A percentile compares a stretch with the other conserved stretches of the same genome.
Conservation (phyloP, 2,329 filamentous ascomycete genomes). For the Colletotrichum liriopes region DNA sequence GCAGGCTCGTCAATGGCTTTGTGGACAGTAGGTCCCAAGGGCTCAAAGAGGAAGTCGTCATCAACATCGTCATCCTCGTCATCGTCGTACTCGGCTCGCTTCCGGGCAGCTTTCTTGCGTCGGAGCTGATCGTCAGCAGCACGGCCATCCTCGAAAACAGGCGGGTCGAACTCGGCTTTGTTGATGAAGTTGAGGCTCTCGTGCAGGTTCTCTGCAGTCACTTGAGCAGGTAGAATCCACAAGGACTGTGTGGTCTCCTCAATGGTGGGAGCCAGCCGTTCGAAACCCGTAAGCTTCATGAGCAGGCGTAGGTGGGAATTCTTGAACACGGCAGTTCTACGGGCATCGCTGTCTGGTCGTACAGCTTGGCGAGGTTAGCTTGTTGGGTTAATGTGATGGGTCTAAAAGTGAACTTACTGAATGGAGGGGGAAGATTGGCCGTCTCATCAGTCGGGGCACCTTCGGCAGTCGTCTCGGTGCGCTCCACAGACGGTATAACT, state of each 20-base stretch:
- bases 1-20: constrained; percentile 64
- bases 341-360: constrained; percentile 75
- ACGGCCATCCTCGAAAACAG: constrained; percentile 81
- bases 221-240: constrained; percentile 82
- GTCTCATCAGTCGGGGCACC: constrained; percentile 52
- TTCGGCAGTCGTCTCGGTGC: constrained; percentile 43
- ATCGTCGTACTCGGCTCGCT: constrained; percentile 77
- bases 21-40: constrained; percentile 74
- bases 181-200: constrained; percentile 81
- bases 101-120: constrained; percentile 73
- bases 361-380: constrained; percentile 64
- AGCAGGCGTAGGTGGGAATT: constrained; percentile 90
- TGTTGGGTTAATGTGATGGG: constrained; percentile 1
- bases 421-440: constrained; percentile 55
- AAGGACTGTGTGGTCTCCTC: constrained; percentile 82
- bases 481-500: constrained; percentile 65
- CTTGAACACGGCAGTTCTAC: constrained; percentile 85
- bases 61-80: constrained; percentile 67
- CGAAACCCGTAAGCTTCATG: constrained; percentile 82
- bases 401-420: constrained; percentile 61
- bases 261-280: constrained; percentile 66
- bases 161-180: constrained; percentile 84
- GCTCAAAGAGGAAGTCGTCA: constrained; percentile 77
- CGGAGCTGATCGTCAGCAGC: constrained; percentile 85
- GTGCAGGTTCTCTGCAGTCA: constrained; percentile 77